These are phyloP conservation scores for Peronospora destructor DNA, from an alignment of 352 stramenopile genomes.

Conservation along the genomic window DNA sequence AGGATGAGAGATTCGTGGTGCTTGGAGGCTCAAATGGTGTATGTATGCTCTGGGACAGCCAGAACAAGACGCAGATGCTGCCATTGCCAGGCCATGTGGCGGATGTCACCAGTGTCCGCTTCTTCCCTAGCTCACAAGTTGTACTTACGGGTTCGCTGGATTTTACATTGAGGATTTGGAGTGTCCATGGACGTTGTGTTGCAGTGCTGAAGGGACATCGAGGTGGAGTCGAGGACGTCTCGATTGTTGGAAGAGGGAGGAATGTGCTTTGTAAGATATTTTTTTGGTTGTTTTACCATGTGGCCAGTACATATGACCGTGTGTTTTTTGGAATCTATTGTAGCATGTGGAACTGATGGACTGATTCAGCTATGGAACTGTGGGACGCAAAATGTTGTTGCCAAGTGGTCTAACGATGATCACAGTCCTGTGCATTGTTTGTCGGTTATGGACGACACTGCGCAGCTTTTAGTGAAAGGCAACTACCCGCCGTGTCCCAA, in stretches of 20 bases:
- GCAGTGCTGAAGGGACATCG: constrained; percentile 53
- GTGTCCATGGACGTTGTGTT: constrained; percentile 39
- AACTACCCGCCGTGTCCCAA: constrained; percentile 9
- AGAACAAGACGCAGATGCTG: constrained; percentile 23
- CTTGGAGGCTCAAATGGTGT: constrained; percentile 51
- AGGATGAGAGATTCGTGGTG: constrained; percentile 41
- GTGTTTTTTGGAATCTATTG: constrained; percentile 2
- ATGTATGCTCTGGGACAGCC: constrained; percentile 43
- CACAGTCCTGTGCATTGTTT: constrained; percentile 48
- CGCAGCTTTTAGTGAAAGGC: constrained; percentile 8
- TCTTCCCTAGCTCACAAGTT: constrained; percentile 70
- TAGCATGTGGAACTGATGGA: constrained; percentile 55
- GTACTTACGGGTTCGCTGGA: constrained; percentile 64
- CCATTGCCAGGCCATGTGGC: constrained; percentile 46
- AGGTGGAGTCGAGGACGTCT: constrained; percentile 49
- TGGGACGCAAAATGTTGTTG: constrained; percentile 44
- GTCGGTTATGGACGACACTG: constrained; percentile 36
- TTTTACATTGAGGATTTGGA: constrained; percentile 72
- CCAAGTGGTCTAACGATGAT: constrained; percentile 55
- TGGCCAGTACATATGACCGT: neutral
- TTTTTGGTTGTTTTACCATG: neutral
- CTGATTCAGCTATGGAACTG: constrained; percentile 64
- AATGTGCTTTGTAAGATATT: constrained; percentile 60
- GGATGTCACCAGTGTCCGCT: constrained; percentile 50
- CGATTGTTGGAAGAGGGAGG: constrained; percentile 52